phyloP scores from a whole-genome alignment of 208 protist genomes.

The Naegleria lovaniensis region DNA sequence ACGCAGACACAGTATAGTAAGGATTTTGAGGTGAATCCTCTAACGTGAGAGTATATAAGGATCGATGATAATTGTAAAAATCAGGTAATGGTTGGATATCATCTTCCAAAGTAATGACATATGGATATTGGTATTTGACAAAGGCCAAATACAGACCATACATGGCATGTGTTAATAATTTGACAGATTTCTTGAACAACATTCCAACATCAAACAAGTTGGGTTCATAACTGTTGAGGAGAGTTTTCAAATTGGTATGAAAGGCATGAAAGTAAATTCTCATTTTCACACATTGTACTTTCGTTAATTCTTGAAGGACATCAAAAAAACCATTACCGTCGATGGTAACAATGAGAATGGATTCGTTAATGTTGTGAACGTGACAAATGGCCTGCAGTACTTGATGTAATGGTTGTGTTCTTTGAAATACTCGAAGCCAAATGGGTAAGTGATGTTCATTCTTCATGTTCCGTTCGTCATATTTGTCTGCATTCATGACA shows the following conservation, averaged over 20 bases:
- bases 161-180: not conserved
- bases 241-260: not conserved
- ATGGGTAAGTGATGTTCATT: not conserved
- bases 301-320: not conserved
- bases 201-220: not conserved
- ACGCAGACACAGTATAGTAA: not conserved
- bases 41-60: not conserved
- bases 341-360: not conserved
- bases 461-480: not conserved
- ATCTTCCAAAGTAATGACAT: not conserved
- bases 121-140: not conserved
- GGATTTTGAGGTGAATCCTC: not conserved
- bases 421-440: not conserved
- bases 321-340: not conserved
- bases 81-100: not conserved
- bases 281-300: not conserved
- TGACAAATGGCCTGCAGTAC: not conserved
- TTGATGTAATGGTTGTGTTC: not conserved
- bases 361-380: not conserved
- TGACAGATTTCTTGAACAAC: not conserved
- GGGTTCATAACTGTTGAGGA: too few relatives aligned
- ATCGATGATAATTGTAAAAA: constrained; percentile 1
- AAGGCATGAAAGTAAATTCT: not conserved
- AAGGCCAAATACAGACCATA: not conserved
- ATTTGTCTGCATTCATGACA: not conserved